Base-by-base conservation (phyloP, 2,329 filamentous ascomycete species). In the Phaeosphaeriaceae sp. region DNA sequence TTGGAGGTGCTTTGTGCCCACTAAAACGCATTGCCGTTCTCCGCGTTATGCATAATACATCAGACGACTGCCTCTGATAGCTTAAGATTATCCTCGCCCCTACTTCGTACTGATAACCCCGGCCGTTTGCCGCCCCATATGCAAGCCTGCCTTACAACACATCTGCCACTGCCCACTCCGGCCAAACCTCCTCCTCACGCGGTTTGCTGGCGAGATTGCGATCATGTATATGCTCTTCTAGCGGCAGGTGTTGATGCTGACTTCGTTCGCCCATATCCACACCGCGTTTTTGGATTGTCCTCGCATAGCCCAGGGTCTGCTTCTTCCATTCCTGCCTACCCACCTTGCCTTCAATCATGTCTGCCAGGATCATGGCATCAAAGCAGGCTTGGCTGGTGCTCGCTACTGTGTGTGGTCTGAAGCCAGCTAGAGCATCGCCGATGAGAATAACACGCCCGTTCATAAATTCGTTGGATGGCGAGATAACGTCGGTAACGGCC, bases 381-480 rank as follows among this genome's bases (percentile, higher is more conserved):
- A 78, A 79, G 1, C 80, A 82, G 4, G 81, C 81, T 61, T 84
- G 82, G 24, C 81, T 79, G 1, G 82, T 83, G 17, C 80, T 81
- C 22, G 78, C 75, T 0, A 77, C 82, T 2, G 80, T 77, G 58
- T 84, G 82, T 6, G 83, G 82, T 47, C 83, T 65, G 30, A 84
- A 81, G 1, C 80, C 77, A 0, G 81, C 78, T 21, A 84, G 65
- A 0, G 82, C 79, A 65, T 85, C 82, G 0, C 82, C 82, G 2
- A 84, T 77, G 10, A 84, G 63, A 17, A 84, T 54, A 2, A 84
- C 72, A 23, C 76, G 79, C 1, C 81, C 81, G 32, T 75, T 70
- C 23, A 77, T 68, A 54, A 80, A 83, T 32, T 68, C 71, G 21
- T 80, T 78, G 15, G 70, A 58, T 0, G 71, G 69, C 26, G 75